Percentiles rank a stretch among this genome's conserved stretches.
phyloP scores from a whole-genome alignment of 192 early-diverging fungal species.

The Diversispora eburnea region DNA sequence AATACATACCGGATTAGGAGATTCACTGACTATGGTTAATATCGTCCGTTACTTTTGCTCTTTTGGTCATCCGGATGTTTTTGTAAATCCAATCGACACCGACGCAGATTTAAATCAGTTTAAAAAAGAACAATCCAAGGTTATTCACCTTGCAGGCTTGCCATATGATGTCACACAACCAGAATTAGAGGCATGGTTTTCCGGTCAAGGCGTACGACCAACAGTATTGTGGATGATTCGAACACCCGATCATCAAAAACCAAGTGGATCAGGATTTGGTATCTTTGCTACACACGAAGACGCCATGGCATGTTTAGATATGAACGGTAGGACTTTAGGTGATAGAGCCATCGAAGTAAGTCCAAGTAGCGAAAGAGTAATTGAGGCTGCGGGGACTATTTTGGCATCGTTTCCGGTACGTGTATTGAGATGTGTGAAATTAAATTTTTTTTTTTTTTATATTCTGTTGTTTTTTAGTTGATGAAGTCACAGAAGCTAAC shows the following conservation, averaged over 20 bases:
- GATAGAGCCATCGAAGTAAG: constrained; percentile 59
- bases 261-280: constrained; percentile 63
- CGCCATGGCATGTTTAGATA: constrained; percentile 53
- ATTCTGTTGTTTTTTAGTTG: background rate
- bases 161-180: constrained; percentile 58
- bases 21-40: constrained; percentile 57
- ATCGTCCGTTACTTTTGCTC: constrained; percentile 50
- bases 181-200: constrained; percentile 61
- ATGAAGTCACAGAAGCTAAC: background rate
- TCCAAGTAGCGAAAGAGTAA: constrained; percentile 57
- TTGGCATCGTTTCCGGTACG: constrained; percentile 56
- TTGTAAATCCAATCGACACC: constrained; percentile 63
- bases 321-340: constrained; percentile 61
- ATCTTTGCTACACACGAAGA: constrained; percentile 65
- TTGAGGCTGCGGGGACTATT: constrained; percentile 54
- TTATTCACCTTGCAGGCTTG: constrained; percentile 61
- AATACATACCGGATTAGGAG: constrained; percentile 57
- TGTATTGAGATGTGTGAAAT: background rate
- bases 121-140: constrained; percentile 56
- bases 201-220: constrained; percentile 49
- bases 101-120: constrained; percentile 59
- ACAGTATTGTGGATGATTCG: constrained; percentile 61
- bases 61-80: constrained; percentile 53
- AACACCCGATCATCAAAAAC: constrained; percentile 50
- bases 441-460: constrained; percentile 15